Evolutionary conservation across 345 rosid genomes (phyloP).

Genomic region (Populus simonii): DNA sequence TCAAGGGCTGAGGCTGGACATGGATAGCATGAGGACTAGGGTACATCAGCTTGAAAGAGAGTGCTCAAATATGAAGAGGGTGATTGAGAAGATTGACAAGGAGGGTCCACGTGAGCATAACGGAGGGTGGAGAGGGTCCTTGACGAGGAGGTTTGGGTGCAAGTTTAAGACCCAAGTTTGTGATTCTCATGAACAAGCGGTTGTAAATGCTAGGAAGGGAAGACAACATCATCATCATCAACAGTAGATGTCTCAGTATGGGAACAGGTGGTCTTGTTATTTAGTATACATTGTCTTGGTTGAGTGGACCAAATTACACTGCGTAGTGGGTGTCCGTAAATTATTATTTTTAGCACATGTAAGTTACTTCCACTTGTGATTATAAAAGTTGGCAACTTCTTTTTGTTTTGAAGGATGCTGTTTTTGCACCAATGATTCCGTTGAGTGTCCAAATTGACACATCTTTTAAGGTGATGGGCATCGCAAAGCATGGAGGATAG

Average conservation of each 20-base stretch:
- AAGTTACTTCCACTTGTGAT: slow-evolving; percentile 12
- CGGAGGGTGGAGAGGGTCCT: slow-evolving; percentile 51
- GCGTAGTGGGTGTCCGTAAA: slow-evolving; percentile 11
- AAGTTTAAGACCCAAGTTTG: slow-evolving; percentile 93
- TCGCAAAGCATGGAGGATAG: background rate
- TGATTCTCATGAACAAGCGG: slow-evolving; percentile 77
- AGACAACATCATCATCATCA: slow-evolving; percentile 31
- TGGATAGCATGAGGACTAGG: slow-evolving; percentile 98
- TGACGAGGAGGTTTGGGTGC: slow-evolving; percentile 66
- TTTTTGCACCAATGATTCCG: background rate
- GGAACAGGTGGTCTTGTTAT: background rate
- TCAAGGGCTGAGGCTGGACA: slow-evolving; percentile 87
- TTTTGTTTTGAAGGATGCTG: background rate
- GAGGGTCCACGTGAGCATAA: slow-evolving; percentile 24
- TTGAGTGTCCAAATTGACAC: slow-evolving; percentile 4
- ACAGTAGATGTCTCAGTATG: slow-evolving; percentile 17
- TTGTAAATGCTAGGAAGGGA: slow-evolving; percentile 48
- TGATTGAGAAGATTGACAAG: slow-evolving; percentile 68
- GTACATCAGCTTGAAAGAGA: slow-evolving; percentile 84
- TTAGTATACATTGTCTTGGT: background rate
- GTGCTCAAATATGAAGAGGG: slow-evolving; percentile 84
- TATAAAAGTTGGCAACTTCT: too few relatives aligned
- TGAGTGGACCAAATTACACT: background rate
- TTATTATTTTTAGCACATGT: slow-evolving; percentile 1
- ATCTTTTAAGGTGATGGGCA: slow-evolving; percentile 9